These are phyloP conservation scores for Cystobasidium slooffiae DNA, from an alignment of 1,284 basidiomycete species.

Conservation along the genomic window DNA sequence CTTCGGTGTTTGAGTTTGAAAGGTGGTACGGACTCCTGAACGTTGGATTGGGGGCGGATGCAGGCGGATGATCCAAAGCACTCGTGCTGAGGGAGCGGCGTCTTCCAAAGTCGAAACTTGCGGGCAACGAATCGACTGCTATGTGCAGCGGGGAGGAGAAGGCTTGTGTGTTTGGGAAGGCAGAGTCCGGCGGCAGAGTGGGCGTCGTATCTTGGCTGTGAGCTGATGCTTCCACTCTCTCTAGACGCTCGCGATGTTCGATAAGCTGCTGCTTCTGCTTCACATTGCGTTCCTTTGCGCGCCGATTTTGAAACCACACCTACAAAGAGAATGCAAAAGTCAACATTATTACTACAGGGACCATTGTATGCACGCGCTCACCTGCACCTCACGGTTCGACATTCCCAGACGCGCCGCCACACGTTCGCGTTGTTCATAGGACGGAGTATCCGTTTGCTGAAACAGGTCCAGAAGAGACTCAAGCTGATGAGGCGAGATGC, in stretches of 20 bases:
- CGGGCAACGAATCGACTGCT: neutral
- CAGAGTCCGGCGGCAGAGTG: neutral
- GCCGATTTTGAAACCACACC: constrained; percentile 55
- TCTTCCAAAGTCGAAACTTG: constrained; percentile 2
- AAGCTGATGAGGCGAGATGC: constrained; percentile 51
- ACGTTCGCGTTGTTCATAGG: constrained; percentile 50
- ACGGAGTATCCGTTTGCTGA: constrained; percentile 51
- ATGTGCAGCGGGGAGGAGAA: neutral
- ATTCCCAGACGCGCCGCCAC: constrained; percentile 47
- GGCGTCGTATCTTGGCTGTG: neutral
- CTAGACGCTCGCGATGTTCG: constrained; percentile 24
- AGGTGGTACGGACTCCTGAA: neutral
- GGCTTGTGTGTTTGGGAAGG: neutral
- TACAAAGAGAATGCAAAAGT: constrained; percentile 11
- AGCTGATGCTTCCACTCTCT: neutral
- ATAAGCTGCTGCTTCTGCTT: constrained; percentile 42
- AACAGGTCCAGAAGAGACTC: constrained; percentile 48
- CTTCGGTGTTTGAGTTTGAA: neutral
- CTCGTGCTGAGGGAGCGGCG: constrained; percentile 30
- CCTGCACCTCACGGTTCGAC: constrained; percentile 54
- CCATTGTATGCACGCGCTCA: constrained; percentile 1
- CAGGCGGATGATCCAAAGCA: constrained; percentile 2
- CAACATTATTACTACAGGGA: neutral
- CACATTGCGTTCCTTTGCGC: constrained; percentile 50
- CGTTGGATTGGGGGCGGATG: neutral